Percentiles rank a stretch among this genome's conserved stretches.
These are phyloP conservation scores for Dothideomycetidae sp. DNA, from an alignment of 2,329 filamentous ascomycete genomes.

Conservation along the genomic window DNA sequence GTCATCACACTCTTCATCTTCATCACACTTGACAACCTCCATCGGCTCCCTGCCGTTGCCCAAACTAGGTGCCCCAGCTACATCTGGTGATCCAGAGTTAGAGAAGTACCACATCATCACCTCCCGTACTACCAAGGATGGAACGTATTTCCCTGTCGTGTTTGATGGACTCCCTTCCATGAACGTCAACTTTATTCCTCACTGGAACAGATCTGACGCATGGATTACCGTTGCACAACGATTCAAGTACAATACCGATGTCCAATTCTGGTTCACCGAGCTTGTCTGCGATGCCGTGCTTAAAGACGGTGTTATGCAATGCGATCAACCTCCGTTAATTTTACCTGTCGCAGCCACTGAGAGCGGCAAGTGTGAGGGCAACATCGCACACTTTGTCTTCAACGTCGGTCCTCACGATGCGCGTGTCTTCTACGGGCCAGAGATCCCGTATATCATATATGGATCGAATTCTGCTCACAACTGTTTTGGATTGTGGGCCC, in stretches of 20 bases:
- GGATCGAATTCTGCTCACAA: conserved; percentile 41
- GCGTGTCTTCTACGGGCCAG: conserved; percentile 42
- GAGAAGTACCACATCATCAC: conserved; percentile 23
- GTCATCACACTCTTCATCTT: no score
- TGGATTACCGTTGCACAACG: conserved; percentile 41
- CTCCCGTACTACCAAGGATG: conserved; percentile 33
- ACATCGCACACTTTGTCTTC: conserved; percentile 31
- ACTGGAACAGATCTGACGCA: conserved; percentile 33
- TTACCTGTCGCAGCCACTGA: conserved; percentile 36
- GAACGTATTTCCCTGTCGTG: conserved; percentile 36
- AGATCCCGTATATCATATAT: conserved; percentile 37
- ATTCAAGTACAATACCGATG: conserved; percentile 18
- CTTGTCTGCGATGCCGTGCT: conserved; percentile 39
- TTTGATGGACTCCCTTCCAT: conserved; percentile 31
- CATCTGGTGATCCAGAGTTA: background rate
- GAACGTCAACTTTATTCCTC: conserved; percentile 46
- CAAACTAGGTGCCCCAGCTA: background rate
- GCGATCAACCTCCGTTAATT: conserved; percentile 27
- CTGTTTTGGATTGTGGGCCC: conserved; percentile 44
- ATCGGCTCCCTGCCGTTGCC: background rate
- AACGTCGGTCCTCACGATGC: conserved; percentile 45
- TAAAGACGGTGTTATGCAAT: conserved; percentile 28
- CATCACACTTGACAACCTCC: background rate
- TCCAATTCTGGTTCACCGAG: conserved; percentile 22
- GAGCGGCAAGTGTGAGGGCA: conserved; percentile 27